phyloP scores from a whole-genome alignment of 495 filamentous ascomycete genomes.

The Lasiosphaeria miniovina region DNA sequence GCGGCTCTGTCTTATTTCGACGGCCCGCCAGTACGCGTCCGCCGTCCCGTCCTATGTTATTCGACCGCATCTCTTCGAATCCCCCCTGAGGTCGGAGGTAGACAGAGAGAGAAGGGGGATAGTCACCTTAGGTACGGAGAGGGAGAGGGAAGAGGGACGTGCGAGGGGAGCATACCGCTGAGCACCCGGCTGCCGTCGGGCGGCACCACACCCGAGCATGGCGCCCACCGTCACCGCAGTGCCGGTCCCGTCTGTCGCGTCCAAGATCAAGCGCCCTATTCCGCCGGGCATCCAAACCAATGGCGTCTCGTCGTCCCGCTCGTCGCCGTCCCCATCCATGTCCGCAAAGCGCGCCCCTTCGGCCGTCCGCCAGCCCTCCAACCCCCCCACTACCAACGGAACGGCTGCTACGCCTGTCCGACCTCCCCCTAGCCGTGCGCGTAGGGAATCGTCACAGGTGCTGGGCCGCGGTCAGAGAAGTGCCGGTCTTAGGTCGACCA shows the following conservation, averaged over 20 bases:
- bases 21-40: not conserved
- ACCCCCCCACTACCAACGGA: conserved; percentile 37
- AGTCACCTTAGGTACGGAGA: no score
- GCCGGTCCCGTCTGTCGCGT: conserved; percentile 48
- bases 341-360: conserved; percentile 59
- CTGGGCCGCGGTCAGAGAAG: conserved; percentile 43
- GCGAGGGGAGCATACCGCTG: not conserved
- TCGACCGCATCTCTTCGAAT: not conserved
- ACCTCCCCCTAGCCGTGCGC: conserved; percentile 46
- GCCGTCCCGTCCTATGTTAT: not conserved
- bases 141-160: no score
- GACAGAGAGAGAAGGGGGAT: not conserved
- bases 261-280: conserved; percentile 72
- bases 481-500: conserved; percentile 42
- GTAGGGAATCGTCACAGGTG: conserved; percentile 42
- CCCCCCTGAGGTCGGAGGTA: not conserved
- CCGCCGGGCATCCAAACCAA: conserved; percentile 68
- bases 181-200: not conserved
- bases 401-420: conserved; percentile 42
- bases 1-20: not conserved
- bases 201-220: conserved; percentile 29
- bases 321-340: conserved; percentile 65
- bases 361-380: conserved; percentile 35
- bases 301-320: conserved; percentile 59
- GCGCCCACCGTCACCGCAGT: conserved; percentile 49